phyloP scores from a whole-genome alignment of 2,329 filamentous ascomycete species.

The Beauveria sp. region DNA sequence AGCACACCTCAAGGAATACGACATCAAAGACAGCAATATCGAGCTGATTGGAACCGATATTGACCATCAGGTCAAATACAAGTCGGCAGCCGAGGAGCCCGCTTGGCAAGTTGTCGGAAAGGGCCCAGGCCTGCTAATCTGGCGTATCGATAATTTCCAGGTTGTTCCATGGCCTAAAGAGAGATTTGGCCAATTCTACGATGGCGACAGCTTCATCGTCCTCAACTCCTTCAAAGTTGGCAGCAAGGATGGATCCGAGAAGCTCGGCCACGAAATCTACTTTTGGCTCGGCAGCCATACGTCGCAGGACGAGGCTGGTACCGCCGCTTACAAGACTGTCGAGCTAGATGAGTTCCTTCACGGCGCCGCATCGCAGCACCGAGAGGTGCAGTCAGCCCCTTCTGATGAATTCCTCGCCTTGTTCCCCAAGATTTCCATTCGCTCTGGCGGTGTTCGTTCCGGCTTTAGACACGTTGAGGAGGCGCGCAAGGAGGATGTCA shows the following conservation, averaged over 20 bases:
- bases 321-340: constrained; percentile 63
- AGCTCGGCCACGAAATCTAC: constrained; percentile 56
- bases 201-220: constrained; percentile 62
- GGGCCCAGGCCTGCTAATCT: constrained; percentile 48
- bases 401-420: constrained; percentile 53
- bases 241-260: constrained; percentile 31
- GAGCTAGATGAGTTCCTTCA: constrained; percentile 61
- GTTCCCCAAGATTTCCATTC: constrained; percentile 53
- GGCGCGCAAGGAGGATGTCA: constrained; percentile 31
- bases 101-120: constrained; percentile 55
- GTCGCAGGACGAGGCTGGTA: constrained; percentile 60
- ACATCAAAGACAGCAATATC: constrained; percentile 62
- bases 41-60: constrained; percentile 56
- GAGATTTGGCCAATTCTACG: constrained; percentile 53
- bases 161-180: constrained; percentile 53
- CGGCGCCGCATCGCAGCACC: constrained; percentile 55
- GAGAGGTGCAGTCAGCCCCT: constrained; percentile 52
- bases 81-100: constrained; percentile 56
- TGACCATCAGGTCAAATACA: constrained; percentile 61
- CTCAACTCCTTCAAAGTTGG: constrained; percentile 51
- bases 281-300: constrained; percentile 63
- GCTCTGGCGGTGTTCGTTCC: constrained; percentile 51
- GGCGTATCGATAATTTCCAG: constrained; percentile 61
- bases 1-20: constrained; percentile 55
- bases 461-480: constrained; percentile 58